These are phyloP conservation scores for Leucosporidium scottii DNA, from an alignment of 768 basidiomycete genomes.

Conservation along the genomic window DNA sequence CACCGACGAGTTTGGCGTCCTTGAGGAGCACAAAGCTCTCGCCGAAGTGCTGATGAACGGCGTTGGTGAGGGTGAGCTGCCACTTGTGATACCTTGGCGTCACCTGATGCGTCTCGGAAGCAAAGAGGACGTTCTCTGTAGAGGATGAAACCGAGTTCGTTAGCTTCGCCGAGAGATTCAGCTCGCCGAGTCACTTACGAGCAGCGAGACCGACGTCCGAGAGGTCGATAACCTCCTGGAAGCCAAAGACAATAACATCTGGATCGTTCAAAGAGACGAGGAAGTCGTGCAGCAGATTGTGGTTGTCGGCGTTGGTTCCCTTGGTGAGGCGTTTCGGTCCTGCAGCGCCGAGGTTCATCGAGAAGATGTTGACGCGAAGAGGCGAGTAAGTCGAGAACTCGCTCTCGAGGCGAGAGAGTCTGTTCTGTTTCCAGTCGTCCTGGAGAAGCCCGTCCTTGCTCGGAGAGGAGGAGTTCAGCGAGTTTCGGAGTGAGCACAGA, in stretches of 20 bases:
- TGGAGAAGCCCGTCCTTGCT: slow-evolving; percentile 18
- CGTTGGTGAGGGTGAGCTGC: slow-evolving; percentile 66
- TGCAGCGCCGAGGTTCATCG: slow-evolving; percentile 77
- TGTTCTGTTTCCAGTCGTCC: slow-evolving; percentile 9
- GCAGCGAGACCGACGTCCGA: slow-evolving; percentile 85
- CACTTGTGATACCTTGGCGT: slow-evolving; percentile 79
- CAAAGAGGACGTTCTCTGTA: slow-evolving; percentile 70
- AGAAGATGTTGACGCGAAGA: slow-evolving; percentile 67
- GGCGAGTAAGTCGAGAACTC: slow-evolving; percentile 70
- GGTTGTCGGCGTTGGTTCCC: slow-evolving; percentile 46
- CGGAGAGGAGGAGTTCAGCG: neutral
- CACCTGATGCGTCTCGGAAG: slow-evolving; percentile 74
- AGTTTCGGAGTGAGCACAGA: neutral
- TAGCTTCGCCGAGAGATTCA: neutral
- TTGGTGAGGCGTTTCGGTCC: slow-evolving; percentile 68
- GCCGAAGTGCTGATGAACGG: slow-evolving; percentile 65
- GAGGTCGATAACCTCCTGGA: slow-evolving; percentile 92
- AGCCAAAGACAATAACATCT: slow-evolving; percentile 85
- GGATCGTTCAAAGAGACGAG: slow-evolving; percentile 57
- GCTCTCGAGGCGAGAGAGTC: slow-evolving; percentile 50
- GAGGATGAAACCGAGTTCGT: neutral
- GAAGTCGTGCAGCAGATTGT: slow-evolving; percentile 7
- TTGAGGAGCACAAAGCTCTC: slow-evolving; percentile 68
- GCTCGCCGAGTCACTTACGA: slow-evolving; percentile 40
- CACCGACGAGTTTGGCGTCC: slow-evolving; percentile 80